Evolutionary conservation across 371 early-diverging fungal genomes (phyloP).

Genomic region (Rhizopus sp.): DNA sequence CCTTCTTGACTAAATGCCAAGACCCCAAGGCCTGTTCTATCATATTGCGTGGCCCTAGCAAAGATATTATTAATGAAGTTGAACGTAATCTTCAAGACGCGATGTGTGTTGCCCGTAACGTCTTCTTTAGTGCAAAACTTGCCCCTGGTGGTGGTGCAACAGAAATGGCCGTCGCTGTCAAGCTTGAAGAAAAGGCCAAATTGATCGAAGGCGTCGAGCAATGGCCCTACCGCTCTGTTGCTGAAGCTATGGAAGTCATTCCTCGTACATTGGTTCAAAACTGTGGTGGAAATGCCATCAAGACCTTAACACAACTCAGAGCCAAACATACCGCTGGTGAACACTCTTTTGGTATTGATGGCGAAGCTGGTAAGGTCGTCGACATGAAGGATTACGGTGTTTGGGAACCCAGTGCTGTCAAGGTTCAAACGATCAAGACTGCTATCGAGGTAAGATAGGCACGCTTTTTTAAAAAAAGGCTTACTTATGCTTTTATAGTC

Average conservation of each 20-base stretch:
- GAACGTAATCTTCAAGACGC: conserved; percentile 99
- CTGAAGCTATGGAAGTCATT: conserved; percentile 98
- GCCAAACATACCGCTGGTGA: conserved; percentile 93
- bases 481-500: conserved; percentile 46
- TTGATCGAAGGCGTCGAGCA: conserved; percentile 90
- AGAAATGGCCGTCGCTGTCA: conserved; percentile 97
- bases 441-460: conserved; percentile 86
- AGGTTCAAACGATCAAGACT: conserved; percentile 99
- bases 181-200: conserved; percentile 89
- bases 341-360: conserved; percentile 95
- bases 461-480: not conserved
- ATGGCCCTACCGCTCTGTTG: conserved; percentile 95
- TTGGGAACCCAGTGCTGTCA: conserved; percentile 99
- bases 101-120: conserved; percentile 98
- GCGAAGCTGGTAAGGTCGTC: conserved; percentile 91
- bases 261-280: conserved; percentile 98
- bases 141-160: conserved; percentile 99
- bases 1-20: conserved; percentile 93
- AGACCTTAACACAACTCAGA: conserved; percentile 91
- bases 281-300: conserved; percentile 98
- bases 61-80: conserved; percentile 98
- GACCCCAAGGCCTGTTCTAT: conserved; percentile 99
- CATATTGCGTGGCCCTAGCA: conserved; percentile 97
- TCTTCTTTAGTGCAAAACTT: conserved; percentile 91
- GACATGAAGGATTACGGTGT: conserved; percentile 97